Conservation (phyloP, 345 rosid species). For the thale cress (Arabidopsis thaliana) region DNA sequence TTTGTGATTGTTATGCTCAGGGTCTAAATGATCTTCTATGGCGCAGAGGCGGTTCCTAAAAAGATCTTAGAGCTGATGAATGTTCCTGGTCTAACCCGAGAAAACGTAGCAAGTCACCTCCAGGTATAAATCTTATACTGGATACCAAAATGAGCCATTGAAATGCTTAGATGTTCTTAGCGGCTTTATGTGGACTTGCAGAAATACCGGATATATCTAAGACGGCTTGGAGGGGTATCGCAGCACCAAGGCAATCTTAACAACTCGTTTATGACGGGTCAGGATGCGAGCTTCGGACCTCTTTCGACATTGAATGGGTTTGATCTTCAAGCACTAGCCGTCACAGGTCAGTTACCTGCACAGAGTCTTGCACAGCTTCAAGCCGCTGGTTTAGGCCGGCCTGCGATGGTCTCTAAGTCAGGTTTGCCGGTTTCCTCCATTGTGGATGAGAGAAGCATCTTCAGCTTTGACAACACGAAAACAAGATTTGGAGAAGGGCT, state of each 20-base stretch:
- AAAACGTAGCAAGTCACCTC: conserved; percentile 90
- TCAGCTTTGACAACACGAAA: conserved; percentile 83
- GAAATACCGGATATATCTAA: conserved; percentile 95
- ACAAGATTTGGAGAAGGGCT: conserved; percentile 73
- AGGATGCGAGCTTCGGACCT: conserved; percentile 70
- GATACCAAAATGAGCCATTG: not conserved
- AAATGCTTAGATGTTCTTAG: conserved; percentile 10
- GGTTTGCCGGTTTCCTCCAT: conserved; percentile 52
- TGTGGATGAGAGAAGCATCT: conserved; percentile 79
- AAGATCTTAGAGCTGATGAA: conserved; percentile 92
- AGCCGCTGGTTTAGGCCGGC: conserved; percentile 77
- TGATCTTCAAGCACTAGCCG: conserved; percentile 86
- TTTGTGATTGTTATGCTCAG: not conserved
- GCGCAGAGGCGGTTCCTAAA: conserved; percentile 89
- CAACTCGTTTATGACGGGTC: conserved; percentile 69
- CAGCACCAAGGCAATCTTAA: conserved; percentile 64
- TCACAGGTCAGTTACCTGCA: conserved; percentile 80
- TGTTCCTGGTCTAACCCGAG: conserved; percentile 91
- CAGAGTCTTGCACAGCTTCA: conserved; percentile 92
- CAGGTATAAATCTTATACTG: conserved; percentile 60
- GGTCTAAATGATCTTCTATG: not conserved
- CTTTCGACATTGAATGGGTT: conserved; percentile 69
- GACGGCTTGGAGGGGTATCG: conserved; percentile 91
- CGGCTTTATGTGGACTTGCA: conserved; percentile 41
- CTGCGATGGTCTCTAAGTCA: conserved; percentile 60